Conservation (phyloP, 2,329 filamentous ascomycete species). For the Alternaria sp. region DNA sequence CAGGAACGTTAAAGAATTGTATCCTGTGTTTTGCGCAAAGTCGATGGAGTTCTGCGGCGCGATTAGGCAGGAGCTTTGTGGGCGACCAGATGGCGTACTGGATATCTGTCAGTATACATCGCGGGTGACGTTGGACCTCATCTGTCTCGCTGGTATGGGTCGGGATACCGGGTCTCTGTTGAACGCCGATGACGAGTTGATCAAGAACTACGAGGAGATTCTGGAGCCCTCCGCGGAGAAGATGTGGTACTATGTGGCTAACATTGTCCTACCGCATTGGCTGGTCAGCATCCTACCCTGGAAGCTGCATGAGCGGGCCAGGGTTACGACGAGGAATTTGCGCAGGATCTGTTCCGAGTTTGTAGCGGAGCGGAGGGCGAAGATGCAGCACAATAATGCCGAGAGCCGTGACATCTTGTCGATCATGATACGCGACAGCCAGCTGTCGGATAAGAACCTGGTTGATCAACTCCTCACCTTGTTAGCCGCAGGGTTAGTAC, state of each 20-base stretch:
- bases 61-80: constrained; percentile 62
- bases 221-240: constrained; percentile 57
- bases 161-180: constrained; percentile 52
- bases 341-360: constrained; percentile 54
- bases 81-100: constrained; percentile 47
- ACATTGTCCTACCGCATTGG: constrained; percentile 46
- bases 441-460: constrained; percentile 60
- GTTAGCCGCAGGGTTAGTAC: constrained; percentile 59
- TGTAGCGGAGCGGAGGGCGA: constrained; percentile 55
- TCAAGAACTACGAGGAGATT: constrained; percentile 52
- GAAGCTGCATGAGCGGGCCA: constrained; percentile 54
- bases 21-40: constrained; percentile 84
- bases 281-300: constrained; percentile 54
- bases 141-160: constrained; percentile 54
- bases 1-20: constrained; percentile 82
- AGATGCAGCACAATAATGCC: constrained; percentile 42
- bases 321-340: constrained; percentile 44
- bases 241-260: constrained; percentile 51
- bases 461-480: constrained; percentile 64
- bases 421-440: constrained; percentile 58
- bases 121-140: constrained; percentile 55
- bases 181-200: constrained; percentile 51
- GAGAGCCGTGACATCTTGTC: constrained; percentile 52
- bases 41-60: constrained; percentile 69
- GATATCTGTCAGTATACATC: constrained; percentile 54